Conservation (phyloP, 352 stramenopile genomes). For the Pythium apleroticum region DNA sequence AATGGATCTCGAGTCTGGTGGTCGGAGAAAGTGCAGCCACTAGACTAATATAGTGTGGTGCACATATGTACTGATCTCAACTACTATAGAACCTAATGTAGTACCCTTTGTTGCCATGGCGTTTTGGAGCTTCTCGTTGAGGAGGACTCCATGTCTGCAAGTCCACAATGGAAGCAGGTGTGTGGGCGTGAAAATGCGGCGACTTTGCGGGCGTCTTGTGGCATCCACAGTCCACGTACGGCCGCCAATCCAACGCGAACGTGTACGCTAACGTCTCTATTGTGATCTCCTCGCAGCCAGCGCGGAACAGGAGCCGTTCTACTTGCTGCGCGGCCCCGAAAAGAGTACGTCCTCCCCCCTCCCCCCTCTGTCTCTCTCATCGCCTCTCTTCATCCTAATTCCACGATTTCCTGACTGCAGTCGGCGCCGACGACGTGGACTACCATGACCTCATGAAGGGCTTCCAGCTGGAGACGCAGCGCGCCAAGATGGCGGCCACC, state of each 20-base stretch:
- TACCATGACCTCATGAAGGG: conserved; percentile 61
- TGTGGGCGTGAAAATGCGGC: not conserved
- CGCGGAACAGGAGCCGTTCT: conserved; percentile 47
- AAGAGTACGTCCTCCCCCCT: conserved; percentile 44
- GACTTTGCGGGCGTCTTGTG: not conserved
- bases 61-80: no score
- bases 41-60: not conserved
- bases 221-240: not conserved
- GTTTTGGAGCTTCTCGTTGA: not conserved
- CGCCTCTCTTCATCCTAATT: not conserved
- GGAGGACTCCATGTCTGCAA: not conserved
- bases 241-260: not conserved
- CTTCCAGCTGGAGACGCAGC: conserved; percentile 63
- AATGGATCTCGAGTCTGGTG: not conserved
- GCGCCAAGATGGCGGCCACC: conserved; percentile 58
- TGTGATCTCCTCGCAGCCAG: conserved; percentile 19
- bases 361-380: not conserved
- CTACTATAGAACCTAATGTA: not conserved
- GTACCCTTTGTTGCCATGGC: not conserved
- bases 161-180: conserved; percentile 22
- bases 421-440: conserved; percentile 60
- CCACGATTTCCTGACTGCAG: conserved; percentile 38
- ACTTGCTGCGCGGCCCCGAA: conserved; percentile 53
- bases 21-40: conserved; percentile 10
- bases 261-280: not conserved